Percentiles rank a stretch among this genome's conserved stretches.
Evolutionary conservation across 179 eudicot genomes (phyloP).

Genomic region (Pouteria campechiana): DNA sequence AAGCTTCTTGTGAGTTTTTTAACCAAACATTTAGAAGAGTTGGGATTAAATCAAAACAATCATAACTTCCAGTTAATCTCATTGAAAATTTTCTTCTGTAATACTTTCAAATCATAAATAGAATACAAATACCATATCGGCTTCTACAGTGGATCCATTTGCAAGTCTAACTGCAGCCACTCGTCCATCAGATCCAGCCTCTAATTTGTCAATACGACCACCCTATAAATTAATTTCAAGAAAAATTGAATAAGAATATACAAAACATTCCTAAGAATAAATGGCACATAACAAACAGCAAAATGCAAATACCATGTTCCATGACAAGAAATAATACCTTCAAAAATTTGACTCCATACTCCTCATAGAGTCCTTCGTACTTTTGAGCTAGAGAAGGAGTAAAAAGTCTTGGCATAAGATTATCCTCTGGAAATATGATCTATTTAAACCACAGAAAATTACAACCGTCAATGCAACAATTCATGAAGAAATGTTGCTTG

Average conservation of each 20-base stretch:
- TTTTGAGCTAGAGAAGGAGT: conserved; percentile 81
- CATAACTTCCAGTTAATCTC: too few species aligned
- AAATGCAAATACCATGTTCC: too few species aligned
- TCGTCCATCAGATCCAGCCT: conserved; percentile 81
- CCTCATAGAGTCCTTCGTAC: conserved; percentile 70
- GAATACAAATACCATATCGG: conserved; percentile 80
- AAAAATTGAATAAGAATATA: neutral
- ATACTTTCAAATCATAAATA: too few species aligned
- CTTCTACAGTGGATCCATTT: conserved; percentile 77
- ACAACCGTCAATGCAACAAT: conserved; percentile 8
- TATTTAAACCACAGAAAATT: conserved; percentile 9
- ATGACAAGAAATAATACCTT: too few species aligned
- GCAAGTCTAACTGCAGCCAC: conserved; percentile 76
- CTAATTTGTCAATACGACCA: conserved; percentile 57
- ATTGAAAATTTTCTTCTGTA: too few species aligned
- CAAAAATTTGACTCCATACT: conserved; percentile 73
- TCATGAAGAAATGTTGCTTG: too few species aligned
- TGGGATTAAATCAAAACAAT: too few species aligned
- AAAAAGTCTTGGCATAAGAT: conserved; percentile 73
- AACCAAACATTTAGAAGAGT: too few species aligned
- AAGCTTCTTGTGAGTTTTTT: too few species aligned
- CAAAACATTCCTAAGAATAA: too few species aligned
- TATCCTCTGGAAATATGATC: conserved; percentile 87
- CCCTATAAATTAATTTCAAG: conserved; percentile 34
- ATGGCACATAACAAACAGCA: too few species aligned